Evolutionary conservation across 768 basidiomycete species (phyloP).

Genomic region (Amanita fuliginea): DNA sequence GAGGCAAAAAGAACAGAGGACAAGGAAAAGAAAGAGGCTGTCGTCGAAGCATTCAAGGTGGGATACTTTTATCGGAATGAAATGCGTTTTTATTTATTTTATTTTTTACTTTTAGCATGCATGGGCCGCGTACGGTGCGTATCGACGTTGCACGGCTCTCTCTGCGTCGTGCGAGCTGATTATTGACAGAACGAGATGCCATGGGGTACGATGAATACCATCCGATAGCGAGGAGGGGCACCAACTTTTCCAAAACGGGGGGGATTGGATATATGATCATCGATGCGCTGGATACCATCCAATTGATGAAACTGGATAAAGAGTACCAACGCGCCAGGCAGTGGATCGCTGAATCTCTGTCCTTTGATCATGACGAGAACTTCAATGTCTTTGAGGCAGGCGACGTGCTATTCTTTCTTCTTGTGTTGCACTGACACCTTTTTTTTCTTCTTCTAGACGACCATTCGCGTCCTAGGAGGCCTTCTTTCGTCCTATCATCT

Average conservation of each 20-base stretch:
- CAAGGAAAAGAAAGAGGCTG: conserved; percentile 47
- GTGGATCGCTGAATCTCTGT: conserved; percentile 64
- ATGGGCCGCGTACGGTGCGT: conserved; percentile 76
- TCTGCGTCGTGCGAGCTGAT: background rate
- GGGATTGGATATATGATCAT: conserved; percentile 88
- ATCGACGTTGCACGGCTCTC: no score
- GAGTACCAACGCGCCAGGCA: conserved; percentile 73
- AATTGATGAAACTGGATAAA: conserved; percentile 73
- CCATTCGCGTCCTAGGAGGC: conserved; percentile 87
- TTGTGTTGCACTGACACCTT: background rate
- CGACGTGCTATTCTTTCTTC: conserved; percentile 41
- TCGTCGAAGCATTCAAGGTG: conserved; percentile 76
- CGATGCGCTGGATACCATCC: conserved; percentile 83
- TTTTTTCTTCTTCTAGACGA: conserved; percentile 43
- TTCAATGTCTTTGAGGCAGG: conserved; percentile 88
- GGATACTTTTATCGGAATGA: conserved; percentile 10
- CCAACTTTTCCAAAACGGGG: conserved; percentile 67
- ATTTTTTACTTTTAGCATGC: conserved; percentile 84
- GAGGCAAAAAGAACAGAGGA: conserved; percentile 32
- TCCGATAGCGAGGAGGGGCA: conserved; percentile 63
- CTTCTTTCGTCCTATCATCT: conserved; percentile 81
- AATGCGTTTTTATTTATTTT: conserved; percentile 3
- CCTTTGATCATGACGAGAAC: conserved; percentile 70
- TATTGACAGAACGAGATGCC: conserved; percentile 65
- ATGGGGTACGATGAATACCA: conserved; percentile 93